A percentile compares a stretch with the other conserved stretches of the same genome.
Conservation (phyloP, 2,329 filamentous ascomycete genomes). For the Apiospora saccharicola region DNA sequence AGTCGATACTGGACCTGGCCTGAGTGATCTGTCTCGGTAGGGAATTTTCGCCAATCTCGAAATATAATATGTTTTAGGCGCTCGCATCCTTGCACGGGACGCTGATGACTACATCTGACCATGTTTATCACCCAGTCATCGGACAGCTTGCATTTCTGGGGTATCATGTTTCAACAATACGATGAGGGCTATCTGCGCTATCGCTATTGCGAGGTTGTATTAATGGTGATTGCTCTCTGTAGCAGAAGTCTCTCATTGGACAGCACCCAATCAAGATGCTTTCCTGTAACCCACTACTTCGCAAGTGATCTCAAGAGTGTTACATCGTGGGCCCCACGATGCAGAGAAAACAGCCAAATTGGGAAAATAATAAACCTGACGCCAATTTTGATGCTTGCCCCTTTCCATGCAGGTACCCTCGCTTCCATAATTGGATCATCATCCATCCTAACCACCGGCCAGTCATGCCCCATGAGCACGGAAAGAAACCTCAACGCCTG, state of each 20-base stretch:
- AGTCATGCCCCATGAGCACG: not conserved
- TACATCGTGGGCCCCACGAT: conserved; percentile 12
- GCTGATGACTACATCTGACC: conserved; percentile 11
- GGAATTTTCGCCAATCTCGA: not conserved
- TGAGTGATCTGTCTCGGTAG: not conserved
- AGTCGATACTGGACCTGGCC: not conserved
- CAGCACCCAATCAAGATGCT: conserved; percentile 1
- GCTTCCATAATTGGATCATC: conserved; percentile 10
- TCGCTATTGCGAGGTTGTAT: not conserved
- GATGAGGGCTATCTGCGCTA: not conserved
- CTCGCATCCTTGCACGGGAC: conserved; percentile 5
- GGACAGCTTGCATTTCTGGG: not conserved
- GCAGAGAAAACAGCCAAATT: not conserved
- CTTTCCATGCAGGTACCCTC: conserved; percentile 19
- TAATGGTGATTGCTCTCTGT: not conserved
- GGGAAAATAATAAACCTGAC: conserved; percentile 5
- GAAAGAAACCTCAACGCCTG: conserved; percentile 8
- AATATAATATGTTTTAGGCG: not conserved
- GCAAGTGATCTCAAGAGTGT: not conserved
- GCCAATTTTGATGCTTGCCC: conserved; percentile 12
- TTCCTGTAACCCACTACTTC: not conserved
- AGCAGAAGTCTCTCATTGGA: not conserved
- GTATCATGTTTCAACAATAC: not conserved
- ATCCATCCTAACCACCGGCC: conserved; percentile 1
- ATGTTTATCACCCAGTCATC: conserved; percentile 5